These are phyloP conservation scores for Malassezia psittaci DNA, from an alignment of 1,284 basidiomycete species.

Conservation along the genomic window DNA sequence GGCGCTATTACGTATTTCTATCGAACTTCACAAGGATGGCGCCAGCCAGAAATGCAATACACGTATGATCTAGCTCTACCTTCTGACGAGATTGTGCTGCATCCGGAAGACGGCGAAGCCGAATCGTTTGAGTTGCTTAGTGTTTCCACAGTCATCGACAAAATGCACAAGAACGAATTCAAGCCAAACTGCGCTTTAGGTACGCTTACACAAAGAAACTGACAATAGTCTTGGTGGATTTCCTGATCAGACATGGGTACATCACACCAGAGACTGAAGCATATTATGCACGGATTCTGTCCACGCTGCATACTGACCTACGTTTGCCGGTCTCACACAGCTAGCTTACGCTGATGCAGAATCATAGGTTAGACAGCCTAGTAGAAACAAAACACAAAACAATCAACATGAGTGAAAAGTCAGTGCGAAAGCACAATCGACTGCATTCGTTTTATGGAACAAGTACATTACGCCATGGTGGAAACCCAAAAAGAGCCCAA, in stretches of 20 bases:
- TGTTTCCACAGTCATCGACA: constrained; percentile 29
- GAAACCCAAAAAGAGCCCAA: constrained; percentile 1
- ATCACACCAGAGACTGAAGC: constrained; percentile 53
- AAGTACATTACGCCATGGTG: constrained; percentile 6
- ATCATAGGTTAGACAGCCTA: not conserved
- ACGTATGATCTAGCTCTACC: constrained; percentile 38
- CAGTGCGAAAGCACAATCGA: not conserved
- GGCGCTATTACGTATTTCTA: constrained; percentile 51
- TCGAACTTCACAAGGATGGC: constrained; percentile 54
- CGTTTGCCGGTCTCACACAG: constrained; percentile 1
- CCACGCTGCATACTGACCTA: constrained; percentile 13
- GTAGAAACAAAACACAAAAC: not conserved
- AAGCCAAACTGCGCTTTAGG: constrained; percentile 71
- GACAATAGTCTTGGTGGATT: constrained; percentile 61
- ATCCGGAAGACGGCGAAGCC: constrained; percentile 80
- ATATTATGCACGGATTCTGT: constrained; percentile 3
- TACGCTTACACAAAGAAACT: not conserved
- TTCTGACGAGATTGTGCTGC: constrained; percentile 53
- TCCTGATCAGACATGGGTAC: constrained; percentile 66
- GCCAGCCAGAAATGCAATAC: constrained; percentile 46
- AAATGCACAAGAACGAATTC: constrained; percentile 56
- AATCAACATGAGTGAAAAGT: not conserved
- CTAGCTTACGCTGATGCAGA: not conserved
- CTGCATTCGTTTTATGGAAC: constrained; percentile 7
- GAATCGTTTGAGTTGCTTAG: constrained; percentile 62